phyloP scores from a whole-genome alignment of 441 rosid genomes.

The Dalechampia spathulata region DNA sequence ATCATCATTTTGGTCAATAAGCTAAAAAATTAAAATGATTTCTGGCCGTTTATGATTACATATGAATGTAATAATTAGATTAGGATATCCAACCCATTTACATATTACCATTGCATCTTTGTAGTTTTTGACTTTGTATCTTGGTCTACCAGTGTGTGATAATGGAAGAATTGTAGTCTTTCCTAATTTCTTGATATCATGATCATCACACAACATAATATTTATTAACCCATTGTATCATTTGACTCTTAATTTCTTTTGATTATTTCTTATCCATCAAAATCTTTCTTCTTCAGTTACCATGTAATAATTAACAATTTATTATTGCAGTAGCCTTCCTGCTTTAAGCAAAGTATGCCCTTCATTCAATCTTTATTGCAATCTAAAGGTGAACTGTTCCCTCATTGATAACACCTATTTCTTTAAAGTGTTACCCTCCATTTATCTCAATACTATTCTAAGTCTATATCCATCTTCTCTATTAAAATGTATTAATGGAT shows the following conservation, averaged over 20 bases:
- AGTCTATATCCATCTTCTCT: not conserved
- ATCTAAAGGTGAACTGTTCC: not conserved
- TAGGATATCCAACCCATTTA: not conserved
- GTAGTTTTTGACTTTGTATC: conserved; percentile 6
- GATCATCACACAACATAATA: not conserved
- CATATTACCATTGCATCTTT: conserved; percentile 3
- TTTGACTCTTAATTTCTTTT: not conserved
- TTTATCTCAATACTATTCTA: not conserved
- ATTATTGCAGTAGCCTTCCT: not conserved
- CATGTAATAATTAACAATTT: not conserved
- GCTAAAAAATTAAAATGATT: not conserved
- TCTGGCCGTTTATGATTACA: not conserved
- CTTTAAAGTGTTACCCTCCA: not conserved
- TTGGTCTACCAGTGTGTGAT: not conserved
- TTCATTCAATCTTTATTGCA: not conserved
- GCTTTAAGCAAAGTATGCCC: not conserved
- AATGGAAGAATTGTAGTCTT: not conserved
- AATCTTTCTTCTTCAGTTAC: not conserved
- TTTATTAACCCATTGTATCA: not conserved
- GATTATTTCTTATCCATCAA: not conserved
- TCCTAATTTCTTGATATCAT: not conserved
- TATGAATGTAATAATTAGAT: not conserved
- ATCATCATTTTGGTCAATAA: not conserved
- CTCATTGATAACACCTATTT: not conserved
- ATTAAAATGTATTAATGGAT: not conserved